Evolutionary conservation across 345 rosid genomes (phyloP).

Genomic region (Physaria fendleri): DNA sequence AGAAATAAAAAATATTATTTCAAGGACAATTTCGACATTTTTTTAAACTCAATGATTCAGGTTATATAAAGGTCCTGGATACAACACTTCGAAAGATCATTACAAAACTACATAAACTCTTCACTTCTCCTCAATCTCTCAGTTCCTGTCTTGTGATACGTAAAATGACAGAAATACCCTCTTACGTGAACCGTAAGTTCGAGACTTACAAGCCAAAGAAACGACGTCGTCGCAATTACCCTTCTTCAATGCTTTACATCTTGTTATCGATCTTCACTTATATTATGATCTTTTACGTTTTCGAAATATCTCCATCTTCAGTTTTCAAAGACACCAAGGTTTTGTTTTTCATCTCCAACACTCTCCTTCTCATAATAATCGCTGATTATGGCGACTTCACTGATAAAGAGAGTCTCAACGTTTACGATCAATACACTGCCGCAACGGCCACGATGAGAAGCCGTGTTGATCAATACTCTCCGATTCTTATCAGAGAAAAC

Average conservation of each 20-base stretch:
- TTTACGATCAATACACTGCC: conserved; percentile 22
- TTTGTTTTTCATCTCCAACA: conserved; percentile 64
- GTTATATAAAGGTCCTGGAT: conserved; percentile 17
- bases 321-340: conserved; percentile 44
- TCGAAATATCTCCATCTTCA: conserved; percentile 47
- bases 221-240: neutral
- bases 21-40: conserved; percentile 7
- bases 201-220: conserved; percentile 17
- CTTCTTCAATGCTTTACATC: conserved; percentile 28
- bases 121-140: neutral
- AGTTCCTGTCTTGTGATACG: neutral
- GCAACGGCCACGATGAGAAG: neutral
- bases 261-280: conserved; percentile 32
- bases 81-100: neutral
- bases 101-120: neutral
- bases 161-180: conserved; percentile 25
- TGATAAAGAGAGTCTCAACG: conserved; percentile 24
- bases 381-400: conserved; percentile 56
- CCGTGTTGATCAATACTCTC: conserved; percentile 7
- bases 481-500: neutral
- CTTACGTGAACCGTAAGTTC: conserved; percentile 18
- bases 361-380: conserved; percentile 52
- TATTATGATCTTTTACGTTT: conserved; percentile 39
- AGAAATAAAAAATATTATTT: neutral
- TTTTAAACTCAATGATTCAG: neutral